A percentile compares a stretch with the other conserved stretches of the same genome.
Conservation (phyloP, 257 asterid genomes). For the Ocimum tenuiflorum region DNA sequence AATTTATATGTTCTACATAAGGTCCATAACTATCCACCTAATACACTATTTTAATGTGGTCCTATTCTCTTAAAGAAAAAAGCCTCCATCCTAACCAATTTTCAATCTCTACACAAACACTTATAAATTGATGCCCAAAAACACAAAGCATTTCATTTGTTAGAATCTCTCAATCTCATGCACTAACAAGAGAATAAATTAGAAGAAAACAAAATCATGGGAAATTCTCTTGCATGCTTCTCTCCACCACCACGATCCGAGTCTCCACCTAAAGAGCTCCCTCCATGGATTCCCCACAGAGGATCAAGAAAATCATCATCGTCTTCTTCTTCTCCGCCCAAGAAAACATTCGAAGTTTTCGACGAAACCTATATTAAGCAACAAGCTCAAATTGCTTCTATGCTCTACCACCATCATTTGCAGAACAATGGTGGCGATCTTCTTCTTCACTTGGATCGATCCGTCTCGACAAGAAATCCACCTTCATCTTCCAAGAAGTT, state of each 20-base stretch:
- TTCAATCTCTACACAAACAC: too few relatives aligned
- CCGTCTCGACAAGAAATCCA: constrained; percentile 39
- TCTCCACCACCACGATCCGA: constrained; percentile 27
- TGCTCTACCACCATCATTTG: constrained; percentile 49
- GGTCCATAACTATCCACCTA: too few relatives aligned
- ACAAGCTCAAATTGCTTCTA: constrained; percentile 54
- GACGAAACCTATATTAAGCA: constrained; percentile 44
- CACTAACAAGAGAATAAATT: neutral
- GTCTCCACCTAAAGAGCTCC: constrained; percentile 26
- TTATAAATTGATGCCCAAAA: too few relatives aligned
- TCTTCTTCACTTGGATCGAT: constrained; percentile 36
- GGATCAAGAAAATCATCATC: constrained; percentile 32
- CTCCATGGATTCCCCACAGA: too few relatives aligned
- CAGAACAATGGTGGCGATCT: constrained; percentile 34
- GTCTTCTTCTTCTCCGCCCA: neutral
- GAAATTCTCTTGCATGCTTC: constrained; percentile 50
- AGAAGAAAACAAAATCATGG: too few relatives aligned
- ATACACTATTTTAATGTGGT: too few relatives aligned
- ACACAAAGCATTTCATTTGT: too few relatives aligned
- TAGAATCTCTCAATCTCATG: neutral
- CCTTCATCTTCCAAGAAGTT: constrained; percentile 31
- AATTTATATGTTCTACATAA: too few relatives aligned
- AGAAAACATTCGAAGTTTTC: constrained; percentile 7
- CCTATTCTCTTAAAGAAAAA: too few relatives aligned
- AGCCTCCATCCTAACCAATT: too few relatives aligned